These are phyloP conservation scores for Claviceps monticola DNA, from an alignment of 2,329 filamentous ascomycete genomes.

Conservation along the genomic window DNA sequence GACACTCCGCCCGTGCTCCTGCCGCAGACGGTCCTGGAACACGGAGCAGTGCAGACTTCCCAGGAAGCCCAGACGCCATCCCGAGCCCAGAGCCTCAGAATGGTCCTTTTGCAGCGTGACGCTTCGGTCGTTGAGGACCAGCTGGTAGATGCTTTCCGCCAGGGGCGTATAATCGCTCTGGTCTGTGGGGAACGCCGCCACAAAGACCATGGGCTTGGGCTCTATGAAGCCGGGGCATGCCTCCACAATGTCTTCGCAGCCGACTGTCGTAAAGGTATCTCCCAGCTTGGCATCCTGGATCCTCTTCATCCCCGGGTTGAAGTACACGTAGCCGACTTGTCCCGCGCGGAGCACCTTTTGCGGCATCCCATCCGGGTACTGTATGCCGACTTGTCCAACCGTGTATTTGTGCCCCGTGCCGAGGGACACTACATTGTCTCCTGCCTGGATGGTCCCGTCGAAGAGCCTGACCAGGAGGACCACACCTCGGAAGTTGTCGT, in stretches of 20 bases:
- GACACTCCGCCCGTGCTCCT: conserved; percentile 88
- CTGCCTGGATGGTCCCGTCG: conserved; percentile 69
- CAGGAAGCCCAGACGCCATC: conserved; percentile 87
- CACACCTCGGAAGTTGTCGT: conserved; percentile 89
- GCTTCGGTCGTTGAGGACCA: conserved; percentile 88
- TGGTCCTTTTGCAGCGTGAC: conserved; percentile 90
- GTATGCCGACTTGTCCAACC: conserved; percentile 92
- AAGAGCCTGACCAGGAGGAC: conserved; percentile 85
- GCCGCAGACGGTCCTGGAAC: conserved; percentile 85
- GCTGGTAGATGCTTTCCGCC: conserved; percentile 86
- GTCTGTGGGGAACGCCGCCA: conserved; percentile 89
- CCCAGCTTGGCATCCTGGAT: conserved; percentile 93
- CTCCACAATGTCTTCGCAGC: conserved; percentile 61
- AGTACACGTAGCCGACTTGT: conserved; percentile 91
- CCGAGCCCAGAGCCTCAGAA: conserved; percentile 83
- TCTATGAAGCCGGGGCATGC: conserved; percentile 89
- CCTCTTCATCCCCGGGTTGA: conserved; percentile 96
- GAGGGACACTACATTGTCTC: conserved; percentile 76
- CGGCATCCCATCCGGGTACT: conserved; percentile 77
- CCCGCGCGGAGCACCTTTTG: conserved; percentile 73
- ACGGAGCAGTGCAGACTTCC: conserved; percentile 99
- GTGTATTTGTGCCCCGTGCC: conserved; percentile 82
- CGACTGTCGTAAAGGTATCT: conserved; percentile 81
- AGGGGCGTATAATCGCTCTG: conserved; percentile 75
- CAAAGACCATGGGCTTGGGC: conserved; percentile 97